Base-by-base conservation (phyloP, 2,329 filamentous ascomycete species). In the Talaromyces sp. region DNA sequence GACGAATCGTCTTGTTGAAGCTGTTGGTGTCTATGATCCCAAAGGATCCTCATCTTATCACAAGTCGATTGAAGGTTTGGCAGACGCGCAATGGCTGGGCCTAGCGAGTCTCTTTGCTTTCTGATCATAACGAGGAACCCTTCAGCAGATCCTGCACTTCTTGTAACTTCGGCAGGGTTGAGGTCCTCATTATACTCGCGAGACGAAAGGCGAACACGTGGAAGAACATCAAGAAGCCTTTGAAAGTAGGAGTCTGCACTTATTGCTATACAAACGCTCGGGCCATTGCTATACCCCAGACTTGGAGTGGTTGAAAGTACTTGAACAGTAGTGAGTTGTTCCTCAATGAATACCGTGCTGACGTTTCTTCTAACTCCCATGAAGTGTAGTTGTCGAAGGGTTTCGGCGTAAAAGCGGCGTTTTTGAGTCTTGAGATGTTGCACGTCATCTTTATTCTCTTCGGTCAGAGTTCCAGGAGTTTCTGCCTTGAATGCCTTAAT, bases 401-500 rank as follows among this genome's bases (percentile, higher is more conserved):
- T 93, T 67, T 98, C 93, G 0, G 91, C 90, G 68, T 96, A 95
- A 14, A 98, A 83, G 67, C 92, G 93, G 50, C 91, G 86, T 77
- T 99, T 99, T 68, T 91, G 85, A 2, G 86, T 87, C 79, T 97
- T 98, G 66, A 98, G 85, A 72, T 97, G 91, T 74, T 96, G 93
- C 63, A 97, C 86, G 17, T 84, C 74, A 11, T 87, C 84, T 71
- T 93, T 93, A 73, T 95, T 97, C 50, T 96, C 93, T 27, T 96
- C 90, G 0, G 85, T 96, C 52, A 96, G 77, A n/a, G 83, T 82
- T 0, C 84, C 80, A 0, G 95, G 95, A 0, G 95, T 99, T 65
- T 91, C 89, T 62, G 91, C 91, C 64, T 89, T 89, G 62, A 98
- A 84, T 62, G 92, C 86, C 2, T 83, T 78, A 64, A 91, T 89